These are phyloP conservation scores for Lactarius hengduanensis DNA, from an alignment of 768 basidiomycete genomes.

Conservation along the genomic window DNA sequence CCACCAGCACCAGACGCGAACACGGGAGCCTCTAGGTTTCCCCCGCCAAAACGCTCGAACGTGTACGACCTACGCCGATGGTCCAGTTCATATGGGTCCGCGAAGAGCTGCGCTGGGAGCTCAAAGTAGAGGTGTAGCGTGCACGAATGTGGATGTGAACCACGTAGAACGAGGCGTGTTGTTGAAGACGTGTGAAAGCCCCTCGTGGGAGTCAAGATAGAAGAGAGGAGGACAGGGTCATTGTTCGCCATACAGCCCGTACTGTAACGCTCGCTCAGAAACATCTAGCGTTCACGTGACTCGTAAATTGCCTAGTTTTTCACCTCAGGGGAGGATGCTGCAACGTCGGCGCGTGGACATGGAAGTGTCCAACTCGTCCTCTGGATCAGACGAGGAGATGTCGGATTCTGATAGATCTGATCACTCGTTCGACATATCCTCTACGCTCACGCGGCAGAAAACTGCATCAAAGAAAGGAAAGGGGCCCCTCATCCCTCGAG, in stretches of 20 bases:
- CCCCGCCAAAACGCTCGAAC: conserved; percentile 24
- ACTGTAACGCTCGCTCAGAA: no score
- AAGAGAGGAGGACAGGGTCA: conserved; percentile 6
- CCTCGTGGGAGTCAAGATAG: conserved; percentile 7
- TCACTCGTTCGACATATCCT: conserved; percentile 61
- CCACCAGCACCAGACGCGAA: conserved; percentile 2
- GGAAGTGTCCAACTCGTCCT: conserved; percentile 3
- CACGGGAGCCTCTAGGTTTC: conserved; percentile 16
- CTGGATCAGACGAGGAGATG: conserved; percentile 14
- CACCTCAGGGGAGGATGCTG: not conserved
- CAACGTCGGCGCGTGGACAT: conserved; percentile 4
- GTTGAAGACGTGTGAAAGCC: conserved; percentile 22
- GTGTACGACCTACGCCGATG: conserved; percentile 12
- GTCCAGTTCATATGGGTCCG: conserved; percentile 12
- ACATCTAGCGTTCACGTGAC: not conserved
- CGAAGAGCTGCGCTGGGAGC: conserved; percentile 1
- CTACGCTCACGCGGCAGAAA: conserved; percentile 44
- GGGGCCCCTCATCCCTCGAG: conserved; percentile 16
- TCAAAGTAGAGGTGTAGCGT: not conserved
- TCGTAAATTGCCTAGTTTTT: not conserved
- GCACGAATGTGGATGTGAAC: not conserved
- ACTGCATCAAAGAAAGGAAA: conserved; percentile 1
- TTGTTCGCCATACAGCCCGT: not conserved
- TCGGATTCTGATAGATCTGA: conserved; percentile 30
- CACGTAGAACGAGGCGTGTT: conserved; percentile 14